Base-by-base conservation (phyloP, 2,329 filamentous ascomycete species). In the Periconia digitata region DNA sequence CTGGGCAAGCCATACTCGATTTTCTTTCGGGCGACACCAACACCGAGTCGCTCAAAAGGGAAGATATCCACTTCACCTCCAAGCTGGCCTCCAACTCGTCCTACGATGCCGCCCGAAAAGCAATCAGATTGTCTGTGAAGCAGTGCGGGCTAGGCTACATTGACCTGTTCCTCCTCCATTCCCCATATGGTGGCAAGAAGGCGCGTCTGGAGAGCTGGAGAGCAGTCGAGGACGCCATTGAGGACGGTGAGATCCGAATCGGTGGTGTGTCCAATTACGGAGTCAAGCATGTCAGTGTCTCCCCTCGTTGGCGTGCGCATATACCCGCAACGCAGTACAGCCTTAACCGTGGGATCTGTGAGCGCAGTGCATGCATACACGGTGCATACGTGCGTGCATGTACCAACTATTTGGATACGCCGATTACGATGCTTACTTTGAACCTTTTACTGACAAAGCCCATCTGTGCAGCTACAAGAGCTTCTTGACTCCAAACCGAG, bases 211-310 rank as follows among this genome's bases (percentile, higher is more conserved):
- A 87, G 32, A 89, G 86, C 62, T 94, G 89, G 89, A 80, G 75
- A 57, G 89, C 89, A 0, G 74, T 94, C 0, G 85, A 90, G 58
- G 89, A 92, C 72, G 88, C 89, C 0, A 83, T 92, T 23, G 70
- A 80, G 4, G 85, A 83, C 1, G 88, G 89, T 0, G 85, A 91
- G 72, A 75, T 90, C 23, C 84, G 73, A 63, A 85, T 81, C 53
- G 87, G 83, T 20, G 89, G 89, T 0, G 86, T 94, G 1, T 89
- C 85, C 63, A 94, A 94, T 70, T 94, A 82, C 63, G 89, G 89
- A 0, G 81, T 88, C 35, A 82, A 83, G 53, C 89, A 92, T 74
- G 84, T 85, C 59, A 72, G 83, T 64, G 37, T 38, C 37, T 20
- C 23, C 46, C 22, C 44, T 43, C 27, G 40, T 38, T 37, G 4